A percentile compares a stretch with the other conserved stretches of the same genome.
phyloP scores from a whole-genome alignment of 352 stramenopile genomes.

The Phytophthora chlamydospora region DNA sequence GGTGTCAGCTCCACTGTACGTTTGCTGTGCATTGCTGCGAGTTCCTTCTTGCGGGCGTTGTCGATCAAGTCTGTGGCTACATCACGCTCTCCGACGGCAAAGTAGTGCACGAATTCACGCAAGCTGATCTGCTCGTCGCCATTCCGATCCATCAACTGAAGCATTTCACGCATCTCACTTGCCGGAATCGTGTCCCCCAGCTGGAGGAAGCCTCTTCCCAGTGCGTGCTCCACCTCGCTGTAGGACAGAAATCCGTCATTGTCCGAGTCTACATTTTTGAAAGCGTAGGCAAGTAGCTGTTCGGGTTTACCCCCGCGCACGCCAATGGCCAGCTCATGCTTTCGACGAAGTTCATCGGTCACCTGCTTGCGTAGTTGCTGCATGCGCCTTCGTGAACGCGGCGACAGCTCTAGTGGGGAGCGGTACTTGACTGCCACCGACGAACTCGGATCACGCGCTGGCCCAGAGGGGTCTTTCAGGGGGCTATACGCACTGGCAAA shows the following conservation, averaged over 20 bases:
- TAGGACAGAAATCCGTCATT: slow-evolving; percentile 81
- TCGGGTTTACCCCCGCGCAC: slow-evolving; percentile 72
- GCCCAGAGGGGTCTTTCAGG: slow-evolving; percentile 13
- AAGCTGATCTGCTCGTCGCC: slow-evolving; percentile 76
- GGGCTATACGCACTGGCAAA: slow-evolving; percentile 46
- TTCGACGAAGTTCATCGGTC: slow-evolving; percentile 56
- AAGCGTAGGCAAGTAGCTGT: slow-evolving; percentile 73
- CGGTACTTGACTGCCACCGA: slow-evolving; percentile 72
- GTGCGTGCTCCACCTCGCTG: slow-evolving; percentile 62
- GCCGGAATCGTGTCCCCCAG: slow-evolving; percentile 49
- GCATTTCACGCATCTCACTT: slow-evolving; percentile 73
- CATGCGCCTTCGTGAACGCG: slow-evolving; percentile 63
- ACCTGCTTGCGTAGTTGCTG: slow-evolving; percentile 70
- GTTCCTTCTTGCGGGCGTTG: slow-evolving; percentile 64
- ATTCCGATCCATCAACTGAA: slow-evolving; percentile 76
- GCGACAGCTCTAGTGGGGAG: slow-evolving; percentile 66
- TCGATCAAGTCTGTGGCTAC: slow-evolving; percentile 68
- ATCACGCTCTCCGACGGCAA: slow-evolving; percentile 65
- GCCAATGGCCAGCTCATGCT: slow-evolving; percentile 58
- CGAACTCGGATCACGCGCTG: slow-evolving; percentile 52
- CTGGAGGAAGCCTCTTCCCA: slow-evolving; percentile 68
- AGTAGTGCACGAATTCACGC: slow-evolving; percentile 85
- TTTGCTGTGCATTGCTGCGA: slow-evolving; percentile 63
- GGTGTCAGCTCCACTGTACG: slow-evolving; percentile 53
- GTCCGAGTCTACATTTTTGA: slow-evolving; percentile 80